These are phyloP conservation scores for Tremella yokohamensis DNA, from an alignment of 768 basidiomycete genomes.

Conservation along the genomic window DNA sequence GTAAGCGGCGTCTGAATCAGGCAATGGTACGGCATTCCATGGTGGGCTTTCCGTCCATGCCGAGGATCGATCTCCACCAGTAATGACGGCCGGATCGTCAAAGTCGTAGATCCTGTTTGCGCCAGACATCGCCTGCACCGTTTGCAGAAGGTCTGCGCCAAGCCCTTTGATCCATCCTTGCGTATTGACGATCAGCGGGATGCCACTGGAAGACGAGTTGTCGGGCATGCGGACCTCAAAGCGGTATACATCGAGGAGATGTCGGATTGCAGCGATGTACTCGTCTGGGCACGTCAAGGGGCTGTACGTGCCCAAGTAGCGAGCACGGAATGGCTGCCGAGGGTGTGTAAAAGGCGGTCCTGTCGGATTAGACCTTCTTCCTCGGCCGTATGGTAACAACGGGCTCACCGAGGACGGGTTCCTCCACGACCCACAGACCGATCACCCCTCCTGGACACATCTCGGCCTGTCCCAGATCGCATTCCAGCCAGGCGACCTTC, in stretches of 20 bases:
- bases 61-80: conserved; percentile 3
- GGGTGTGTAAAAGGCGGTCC: conserved; percentile 88
- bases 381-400: not conserved
- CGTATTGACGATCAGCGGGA: conserved; percentile 88
- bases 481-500: conserved; percentile 85
- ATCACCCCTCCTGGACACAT: conserved; percentile 85
- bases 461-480: conserved; percentile 90
- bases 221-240: conserved; percentile 59
- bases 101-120: conserved; percentile 61
- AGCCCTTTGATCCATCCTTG: conserved; percentile 97
- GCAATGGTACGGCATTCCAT: conserved; percentile 6
- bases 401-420: conserved; percentile 65
- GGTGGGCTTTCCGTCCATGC: conserved; percentile 34
- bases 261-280: conserved; percentile 68
- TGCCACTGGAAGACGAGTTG: conserved; percentile 46
- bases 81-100: conserved; percentile 9
- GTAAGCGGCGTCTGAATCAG: not conserved
- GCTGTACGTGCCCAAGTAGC: conserved; percentile 75
- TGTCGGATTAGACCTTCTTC: conserved; percentile 41
- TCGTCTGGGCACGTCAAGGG: conserved; percentile 71
- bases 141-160: conserved; percentile 70
- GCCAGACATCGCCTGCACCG: conserved; percentile 65
- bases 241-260: conserved; percentile 58
- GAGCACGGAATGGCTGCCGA: conserved; percentile 65
- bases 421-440: conserved; percentile 67